A percentile compares a stretch with the other conserved stretches of the same genome.
Conservation (phyloP, 116 monocot species). For the Papilionanthe hybrid region DNA sequence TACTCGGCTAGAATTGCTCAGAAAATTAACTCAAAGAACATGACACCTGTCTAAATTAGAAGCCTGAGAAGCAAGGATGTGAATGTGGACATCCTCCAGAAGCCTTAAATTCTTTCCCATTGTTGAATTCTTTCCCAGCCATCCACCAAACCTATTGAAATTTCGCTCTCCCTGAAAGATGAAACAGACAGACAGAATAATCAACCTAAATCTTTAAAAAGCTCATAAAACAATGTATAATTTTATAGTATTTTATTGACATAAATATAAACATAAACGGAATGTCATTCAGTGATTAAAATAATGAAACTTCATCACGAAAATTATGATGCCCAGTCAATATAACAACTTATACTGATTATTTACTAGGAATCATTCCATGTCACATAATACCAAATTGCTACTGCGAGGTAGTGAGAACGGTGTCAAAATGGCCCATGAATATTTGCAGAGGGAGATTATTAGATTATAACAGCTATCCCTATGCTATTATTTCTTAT, state of each 20-base stretch:
- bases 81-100: constrained; percentile 86
- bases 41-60: constrained; percentile 72
- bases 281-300: background rate
- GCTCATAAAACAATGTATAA: background rate
- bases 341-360: background rate
- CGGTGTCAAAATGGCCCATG: too few species aligned
- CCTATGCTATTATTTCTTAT: too few species aligned
- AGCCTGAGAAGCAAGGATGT: constrained; percentile 80
- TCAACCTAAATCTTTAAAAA: background rate
- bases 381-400: background rate
- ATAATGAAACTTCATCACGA: background rate
- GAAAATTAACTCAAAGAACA: background rate
- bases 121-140: constrained; percentile 97
- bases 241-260: background rate
- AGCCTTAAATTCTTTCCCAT: constrained; percentile 87
- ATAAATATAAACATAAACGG: background rate
- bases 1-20: background rate
- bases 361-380: background rate
- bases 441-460: too few species aligned
- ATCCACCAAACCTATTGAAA: constrained; percentile 96
- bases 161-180: constrained; percentile 84
- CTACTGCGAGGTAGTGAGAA: background rate
- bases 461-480: too few species aligned
- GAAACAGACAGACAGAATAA: background rate
- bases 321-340: background rate